A percentile compares a stretch with the other conserved stretches of the same genome.
Conservation (phyloP, 192 early-diverging fungal species). For the Diversispora epigaea region DNA sequence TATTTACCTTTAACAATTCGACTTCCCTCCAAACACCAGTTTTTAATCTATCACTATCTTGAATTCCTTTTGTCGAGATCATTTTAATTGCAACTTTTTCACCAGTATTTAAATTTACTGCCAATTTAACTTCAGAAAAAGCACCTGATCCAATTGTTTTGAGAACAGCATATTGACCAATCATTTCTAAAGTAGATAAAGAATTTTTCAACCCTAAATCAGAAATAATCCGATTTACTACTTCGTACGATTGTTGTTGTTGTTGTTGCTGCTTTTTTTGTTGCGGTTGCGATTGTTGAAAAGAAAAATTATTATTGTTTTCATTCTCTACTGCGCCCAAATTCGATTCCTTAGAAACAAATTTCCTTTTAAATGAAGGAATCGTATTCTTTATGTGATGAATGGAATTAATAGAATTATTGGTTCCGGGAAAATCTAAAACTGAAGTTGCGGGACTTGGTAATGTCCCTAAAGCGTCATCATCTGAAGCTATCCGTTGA, state of each 20-base stretch:
- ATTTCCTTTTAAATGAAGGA: neutral
- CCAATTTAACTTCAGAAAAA: constrained; percentile 64
- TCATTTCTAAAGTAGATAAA: constrained; percentile 10
- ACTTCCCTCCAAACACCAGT: constrained; percentile 44
- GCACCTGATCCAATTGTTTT: constrained; percentile 53
- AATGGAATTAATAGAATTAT: neutral
- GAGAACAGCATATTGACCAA: constrained; percentile 19
- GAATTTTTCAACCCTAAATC: neutral
- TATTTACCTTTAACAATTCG: constrained; percentile 45
- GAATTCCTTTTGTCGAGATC: constrained; percentile 46
- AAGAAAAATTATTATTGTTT: neutral
- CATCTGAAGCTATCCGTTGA: constrained; percentile 10
- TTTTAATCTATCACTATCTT: constrained; percentile 43
- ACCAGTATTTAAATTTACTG: constrained; percentile 46
- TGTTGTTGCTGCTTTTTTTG: neutral
- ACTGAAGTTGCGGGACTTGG: constrained; percentile 31
- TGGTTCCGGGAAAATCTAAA: constrained; percentile 3
- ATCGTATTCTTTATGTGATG: neutral
- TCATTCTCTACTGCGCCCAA: neutral
- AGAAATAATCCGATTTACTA: neutral
- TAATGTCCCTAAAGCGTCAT: constrained; percentile 5
- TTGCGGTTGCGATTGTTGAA: too few species aligned
- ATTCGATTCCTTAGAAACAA: neutral
- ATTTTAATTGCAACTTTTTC: constrained; percentile 60
- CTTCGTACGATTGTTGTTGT: neutral